Evolutionary conservation across 805 yeast species (phyloP).

Genomic region (Yarrowia alimentaria): DNA sequence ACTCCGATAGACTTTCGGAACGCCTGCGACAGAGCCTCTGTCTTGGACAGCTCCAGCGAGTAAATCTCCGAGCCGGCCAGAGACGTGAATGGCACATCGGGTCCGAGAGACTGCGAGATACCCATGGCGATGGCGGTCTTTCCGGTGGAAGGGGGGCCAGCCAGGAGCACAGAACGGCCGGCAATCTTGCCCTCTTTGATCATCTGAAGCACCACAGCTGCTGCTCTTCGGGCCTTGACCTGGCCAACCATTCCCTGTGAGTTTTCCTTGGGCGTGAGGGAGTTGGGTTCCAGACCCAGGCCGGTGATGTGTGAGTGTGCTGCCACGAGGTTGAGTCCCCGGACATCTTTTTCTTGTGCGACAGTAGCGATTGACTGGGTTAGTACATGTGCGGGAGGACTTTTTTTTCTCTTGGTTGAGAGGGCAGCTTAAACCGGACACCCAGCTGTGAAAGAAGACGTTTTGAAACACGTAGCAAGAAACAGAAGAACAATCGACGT

Average conservation of each 20-base stretch:
- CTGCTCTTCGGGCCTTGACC: slow-evolving; percentile 89
- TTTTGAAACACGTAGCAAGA: too few species aligned
- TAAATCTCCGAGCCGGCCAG: slow-evolving; percentile 92
- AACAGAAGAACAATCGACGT: too few species aligned
- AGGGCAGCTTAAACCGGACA: too few species aligned
- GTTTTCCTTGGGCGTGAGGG: slow-evolving; percentile 74
- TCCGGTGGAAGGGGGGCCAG: slow-evolving; percentile 99
- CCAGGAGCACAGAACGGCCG: slow-evolving; percentile 91
- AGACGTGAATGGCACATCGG: slow-evolving; percentile 90
- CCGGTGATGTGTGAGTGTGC: slow-evolving; percentile 99
- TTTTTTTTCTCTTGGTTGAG: too few species aligned
- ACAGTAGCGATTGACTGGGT: slow-evolving; percentile 43
- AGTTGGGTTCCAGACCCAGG: slow-evolving; percentile 84
- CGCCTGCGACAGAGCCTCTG: slow-evolving; percentile 95
- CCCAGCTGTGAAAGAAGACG: too few species aligned
- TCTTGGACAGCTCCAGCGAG: slow-evolving; percentile 87
- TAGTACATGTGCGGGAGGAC: too few species aligned
- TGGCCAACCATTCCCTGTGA: slow-evolving; percentile 98
- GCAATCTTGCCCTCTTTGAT: slow-evolving; percentile 93
- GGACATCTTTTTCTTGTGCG: slow-evolving; percentile 48
- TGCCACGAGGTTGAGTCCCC: slow-evolving; percentile 77
- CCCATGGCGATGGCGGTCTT: slow-evolving; percentile 99
- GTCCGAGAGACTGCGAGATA: slow-evolving; percentile 49
- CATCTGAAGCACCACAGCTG: slow-evolving; percentile 90
- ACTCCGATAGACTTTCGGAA: slow-evolving; percentile 95